Conservation (phyloP, 2,329 filamentous ascomycete genomes). For the Fusarium guadeloupense region DNA sequence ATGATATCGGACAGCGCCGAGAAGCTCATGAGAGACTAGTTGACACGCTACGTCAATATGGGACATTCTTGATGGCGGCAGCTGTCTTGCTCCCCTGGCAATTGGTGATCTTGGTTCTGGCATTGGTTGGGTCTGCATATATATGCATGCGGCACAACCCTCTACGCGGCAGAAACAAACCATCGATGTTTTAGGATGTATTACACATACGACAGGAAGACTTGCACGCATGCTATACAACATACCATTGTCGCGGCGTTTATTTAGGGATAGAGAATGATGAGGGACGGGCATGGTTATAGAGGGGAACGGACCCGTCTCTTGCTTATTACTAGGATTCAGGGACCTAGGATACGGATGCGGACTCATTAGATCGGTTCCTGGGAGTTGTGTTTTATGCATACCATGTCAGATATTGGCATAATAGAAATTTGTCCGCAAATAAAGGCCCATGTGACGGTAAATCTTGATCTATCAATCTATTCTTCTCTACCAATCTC, state of each 20-base stretch:
- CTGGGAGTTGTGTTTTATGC: slow-evolving; percentile 22
- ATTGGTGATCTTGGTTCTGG: slow-evolving; percentile 51
- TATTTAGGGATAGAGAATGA: slow-evolving; percentile 35
- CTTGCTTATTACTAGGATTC: slow-evolving; percentile 14
- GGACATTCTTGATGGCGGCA: slow-evolving; percentile 54
- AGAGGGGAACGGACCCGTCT: slow-evolving; percentile 10
- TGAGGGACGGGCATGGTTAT: slow-evolving; percentile 8
- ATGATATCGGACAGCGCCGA: slow-evolving; percentile 45
- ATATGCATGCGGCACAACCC: slow-evolving; percentile 48
- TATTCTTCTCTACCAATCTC: too few relatives aligned
- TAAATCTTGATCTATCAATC: too few relatives aligned
- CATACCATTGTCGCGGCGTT: slow-evolving; percentile 46
- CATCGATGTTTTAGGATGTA: slow-evolving; percentile 41
- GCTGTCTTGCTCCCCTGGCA: slow-evolving; percentile 58
- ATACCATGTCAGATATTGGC: slow-evolving; percentile 27
- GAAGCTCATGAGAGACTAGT: slow-evolving; percentile 52
- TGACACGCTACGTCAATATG: slow-evolving; percentile 53
- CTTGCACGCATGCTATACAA: slow-evolving; percentile 32
- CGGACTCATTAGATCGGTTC: slow-evolving; percentile 32
- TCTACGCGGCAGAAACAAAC: slow-evolving; percentile 34
- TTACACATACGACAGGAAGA: slow-evolving; percentile 13
- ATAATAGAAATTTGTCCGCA: slow-evolving; percentile 35
- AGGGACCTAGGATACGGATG: slow-evolving; percentile 10
- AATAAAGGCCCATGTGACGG: too few relatives aligned
- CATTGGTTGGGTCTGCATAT: slow-evolving; percentile 52